Evolutionary conservation across 306 rosid genomes (phyloP).

Genomic region (Carpinus fangiana): DNA sequence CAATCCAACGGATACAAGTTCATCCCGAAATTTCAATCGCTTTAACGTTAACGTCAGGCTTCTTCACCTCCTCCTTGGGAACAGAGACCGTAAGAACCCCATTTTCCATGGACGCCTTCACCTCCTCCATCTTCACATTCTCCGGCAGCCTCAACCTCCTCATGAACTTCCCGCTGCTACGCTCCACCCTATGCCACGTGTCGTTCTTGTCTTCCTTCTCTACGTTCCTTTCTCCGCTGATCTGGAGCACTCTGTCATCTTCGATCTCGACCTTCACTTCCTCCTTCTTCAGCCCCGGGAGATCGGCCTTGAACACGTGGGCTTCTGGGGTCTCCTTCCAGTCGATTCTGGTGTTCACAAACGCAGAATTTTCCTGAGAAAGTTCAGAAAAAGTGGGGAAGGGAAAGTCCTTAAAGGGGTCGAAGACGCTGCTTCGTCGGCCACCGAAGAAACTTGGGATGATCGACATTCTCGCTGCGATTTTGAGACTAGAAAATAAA

Average conservation of each 20-base stretch:
- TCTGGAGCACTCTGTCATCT: slow-evolving; percentile 30
- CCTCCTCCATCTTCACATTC: slow-evolving; percentile 24
- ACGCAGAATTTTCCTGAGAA: slow-evolving; percentile 23
- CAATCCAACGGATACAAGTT: neutral
- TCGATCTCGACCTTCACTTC: slow-evolving; percentile 38
- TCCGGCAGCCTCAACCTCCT: slow-evolving; percentile 34
- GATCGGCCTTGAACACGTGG: neutral
- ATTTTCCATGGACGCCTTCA: slow-evolving; percentile 40
- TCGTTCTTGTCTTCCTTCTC: slow-evolving; percentile 40
- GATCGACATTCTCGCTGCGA: neutral
- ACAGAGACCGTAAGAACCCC: slow-evolving; percentile 32
- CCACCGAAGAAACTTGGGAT: neutral
- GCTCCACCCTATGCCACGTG: slow-evolving; percentile 37
- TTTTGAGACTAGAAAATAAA: too few relatives aligned
- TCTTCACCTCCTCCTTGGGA: slow-evolving; percentile 27
- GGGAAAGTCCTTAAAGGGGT: neutral
- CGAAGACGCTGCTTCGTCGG: neutral
- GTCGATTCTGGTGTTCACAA: neutral
- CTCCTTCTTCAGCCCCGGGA: slow-evolving; percentile 17
- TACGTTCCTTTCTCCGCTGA: slow-evolving; percentile 34
- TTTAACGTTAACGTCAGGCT: slow-evolving; percentile 17
- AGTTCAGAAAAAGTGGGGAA: neutral
- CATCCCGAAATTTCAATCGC: slow-evolving; percentile 34
- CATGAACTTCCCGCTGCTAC: slow-evolving; percentile 29
- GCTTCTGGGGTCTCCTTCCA: neutral